These are phyloP conservation scores for Eleusine indica DNA, from an alignment of 176 grass and related monocot genomes.

Conservation along the genomic window DNA sequence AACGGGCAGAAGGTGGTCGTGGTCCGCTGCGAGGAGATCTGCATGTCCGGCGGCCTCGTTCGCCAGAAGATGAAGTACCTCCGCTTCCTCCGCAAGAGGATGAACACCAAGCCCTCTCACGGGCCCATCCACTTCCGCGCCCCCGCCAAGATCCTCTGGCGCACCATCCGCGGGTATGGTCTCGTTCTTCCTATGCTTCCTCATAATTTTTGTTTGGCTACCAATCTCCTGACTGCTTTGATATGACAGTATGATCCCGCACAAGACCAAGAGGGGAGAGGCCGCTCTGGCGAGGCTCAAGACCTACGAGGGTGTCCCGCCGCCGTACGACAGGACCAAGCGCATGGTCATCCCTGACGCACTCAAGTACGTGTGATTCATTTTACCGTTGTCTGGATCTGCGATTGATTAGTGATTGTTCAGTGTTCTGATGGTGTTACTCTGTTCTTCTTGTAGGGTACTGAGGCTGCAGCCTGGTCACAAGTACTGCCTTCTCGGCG, in stretches of 20 bases:
- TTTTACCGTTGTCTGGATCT: not conserved
- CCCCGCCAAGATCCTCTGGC: constrained; percentile 89
- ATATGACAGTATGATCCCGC: constrained; percentile 80
- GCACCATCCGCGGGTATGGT: constrained; percentile 74
- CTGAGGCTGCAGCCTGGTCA: constrained; percentile 90
- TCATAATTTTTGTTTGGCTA: not conserved
- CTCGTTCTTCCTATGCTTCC: not conserved
- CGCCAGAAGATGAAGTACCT: constrained; percentile 98
- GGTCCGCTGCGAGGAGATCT: constrained; percentile 91
- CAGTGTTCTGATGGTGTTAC: not conserved
- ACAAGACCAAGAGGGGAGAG: constrained; percentile 94
- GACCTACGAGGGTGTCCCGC: constrained; percentile 86
- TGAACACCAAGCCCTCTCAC: constrained; percentile 97
- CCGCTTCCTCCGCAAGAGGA: constrained; percentile 89
- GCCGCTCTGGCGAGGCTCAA: constrained; percentile 85
- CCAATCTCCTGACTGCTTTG: not conserved
- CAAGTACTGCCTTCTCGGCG: constrained; percentile 85
- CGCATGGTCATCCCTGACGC: constrained; percentile 93
- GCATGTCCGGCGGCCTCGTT: constrained; percentile 85
- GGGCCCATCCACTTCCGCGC: constrained; percentile 93
- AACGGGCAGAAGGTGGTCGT: constrained; percentile 90
- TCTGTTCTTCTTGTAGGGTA: constrained; percentile 49
- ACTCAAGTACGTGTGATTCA: constrained; percentile 59
- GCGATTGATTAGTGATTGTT: not conserved
- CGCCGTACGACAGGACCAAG: constrained; percentile 89